Percentiles rank a stretch among this genome's conserved stretches.
Conservation (phyloP, 805 yeast genomes). For the Maudiozyma bulderi region DNA sequence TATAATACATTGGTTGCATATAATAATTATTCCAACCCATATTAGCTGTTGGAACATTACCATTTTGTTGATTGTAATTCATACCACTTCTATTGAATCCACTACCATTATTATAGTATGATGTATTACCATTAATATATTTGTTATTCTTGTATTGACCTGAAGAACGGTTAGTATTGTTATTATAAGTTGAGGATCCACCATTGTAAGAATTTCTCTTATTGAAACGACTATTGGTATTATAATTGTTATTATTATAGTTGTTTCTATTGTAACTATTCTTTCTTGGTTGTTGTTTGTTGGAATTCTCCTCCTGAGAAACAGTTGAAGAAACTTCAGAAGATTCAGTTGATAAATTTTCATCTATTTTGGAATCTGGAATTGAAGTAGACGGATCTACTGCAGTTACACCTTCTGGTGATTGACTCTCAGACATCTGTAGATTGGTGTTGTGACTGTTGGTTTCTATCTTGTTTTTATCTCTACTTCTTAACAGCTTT, state of each 20-base stretch:
- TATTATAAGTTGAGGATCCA: neutral
- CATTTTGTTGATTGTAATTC: neutral
- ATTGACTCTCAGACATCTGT: neutral
- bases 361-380: neutral
- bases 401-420: neutral
- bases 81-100: neutral
- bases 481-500: no score
- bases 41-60: neutral
- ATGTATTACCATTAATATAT: neutral
- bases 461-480: no score
- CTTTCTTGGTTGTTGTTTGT: neutral
- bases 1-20: constrained; percentile 20
- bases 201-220: neutral
- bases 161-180: neutral
- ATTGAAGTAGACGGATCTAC: no score
- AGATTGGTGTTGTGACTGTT: no score
- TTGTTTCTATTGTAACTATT: neutral
- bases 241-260: neutral
- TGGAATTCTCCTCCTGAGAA: neutral
- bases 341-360: neutral
- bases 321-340: neutral
- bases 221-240: neutral
- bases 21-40: constrained; percentile 23
- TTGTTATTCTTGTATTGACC: neutral
- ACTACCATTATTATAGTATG: constrained; percentile 2